Conservation (phyloP, 192 early-diverging fungal species). For the Coemansia sp. region DNA sequence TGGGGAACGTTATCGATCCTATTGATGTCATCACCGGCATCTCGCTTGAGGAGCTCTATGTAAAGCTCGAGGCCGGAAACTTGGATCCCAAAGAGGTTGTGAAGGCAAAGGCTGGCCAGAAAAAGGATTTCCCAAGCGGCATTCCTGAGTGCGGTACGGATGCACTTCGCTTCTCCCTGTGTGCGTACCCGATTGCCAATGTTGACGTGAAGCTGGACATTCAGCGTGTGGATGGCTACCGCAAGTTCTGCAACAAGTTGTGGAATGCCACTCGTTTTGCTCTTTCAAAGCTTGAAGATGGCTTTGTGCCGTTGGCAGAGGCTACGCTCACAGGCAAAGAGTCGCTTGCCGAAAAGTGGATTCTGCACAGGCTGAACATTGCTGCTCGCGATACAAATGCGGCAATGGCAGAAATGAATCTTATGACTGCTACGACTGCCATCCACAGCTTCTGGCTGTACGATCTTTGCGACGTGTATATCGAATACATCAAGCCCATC, state of each 20-base stretch:
- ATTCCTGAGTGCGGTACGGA: slow-evolving; percentile 99
- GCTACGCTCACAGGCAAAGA: slow-evolving; percentile 70
- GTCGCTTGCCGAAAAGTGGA: slow-evolving; percentile 90
- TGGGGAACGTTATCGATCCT: slow-evolving; percentile 98
- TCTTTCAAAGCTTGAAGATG: slow-evolving; percentile 89
- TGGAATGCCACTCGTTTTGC: slow-evolving; percentile 98
- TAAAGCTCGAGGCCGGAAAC: slow-evolving; percentile 80
- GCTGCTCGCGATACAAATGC: slow-evolving; percentile 76
- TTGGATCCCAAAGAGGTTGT: slow-evolving; percentile 86
- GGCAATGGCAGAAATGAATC: slow-evolving; percentile 79
- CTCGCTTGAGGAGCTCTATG: slow-evolving; percentile 72
- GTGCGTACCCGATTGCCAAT: slow-evolving; percentile 74
- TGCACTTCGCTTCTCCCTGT: slow-evolving; percentile 83
- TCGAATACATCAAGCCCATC: slow-evolving; percentile 91
- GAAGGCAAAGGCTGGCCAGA: slow-evolving; percentile 84
- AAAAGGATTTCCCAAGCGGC: slow-evolving; percentile 89
- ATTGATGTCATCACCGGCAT: slow-evolving; percentile 96
- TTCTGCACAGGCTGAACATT: slow-evolving; percentile 85
- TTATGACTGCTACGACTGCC: slow-evolving; percentile 87
- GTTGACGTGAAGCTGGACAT: slow-evolving; percentile 95
- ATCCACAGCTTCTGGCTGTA: slow-evolving; percentile 94
- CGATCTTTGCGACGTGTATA: slow-evolving; percentile 96
- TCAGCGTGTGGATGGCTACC: slow-evolving; percentile 95
- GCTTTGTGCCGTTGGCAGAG: slow-evolving; percentile 70
- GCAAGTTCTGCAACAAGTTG: slow-evolving; percentile 99